phyloP scores from a whole-genome alignment of 495 filamentous ascomycete genomes.

The Aspergillus mulundensis region DNA sequence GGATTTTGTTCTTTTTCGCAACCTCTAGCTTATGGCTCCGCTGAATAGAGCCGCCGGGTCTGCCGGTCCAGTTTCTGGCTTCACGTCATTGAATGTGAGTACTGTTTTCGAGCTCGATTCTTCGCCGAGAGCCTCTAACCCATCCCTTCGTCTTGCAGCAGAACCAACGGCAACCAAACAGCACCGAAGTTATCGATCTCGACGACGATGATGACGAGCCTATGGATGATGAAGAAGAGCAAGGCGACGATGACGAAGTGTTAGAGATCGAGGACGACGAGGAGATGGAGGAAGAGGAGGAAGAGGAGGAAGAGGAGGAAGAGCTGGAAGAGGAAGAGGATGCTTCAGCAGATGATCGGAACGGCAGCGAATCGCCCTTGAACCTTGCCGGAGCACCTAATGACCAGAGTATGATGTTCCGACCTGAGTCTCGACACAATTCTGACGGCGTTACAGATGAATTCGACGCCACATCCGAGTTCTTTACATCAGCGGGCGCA shows the following conservation, averaged over 20 bases:
- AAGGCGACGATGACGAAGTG: slow-evolving; percentile 23
- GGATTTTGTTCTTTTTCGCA: background rate
- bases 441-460: slow-evolving; percentile 18
- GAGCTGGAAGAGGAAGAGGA: slow-evolving; percentile 18
- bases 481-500: slow-evolving; percentile 48
- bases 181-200: slow-evolving; percentile 39
- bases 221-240: slow-evolving; percentile 27
- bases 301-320: slow-evolving; percentile 29
- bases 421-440: background rate
- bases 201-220: slow-evolving; percentile 36
- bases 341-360: slow-evolving; percentile 14
- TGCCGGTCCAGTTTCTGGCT: slow-evolving; percentile 15
- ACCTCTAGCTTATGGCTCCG: slow-evolving; percentile 26
- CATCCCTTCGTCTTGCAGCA: slow-evolving; percentile 13
- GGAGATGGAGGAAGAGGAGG: slow-evolving; percentile 21
- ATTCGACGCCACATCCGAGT: slow-evolving; percentile 27
- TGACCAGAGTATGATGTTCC: slow-evolving; percentile 18
- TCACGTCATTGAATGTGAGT: slow-evolving; percentile 28
- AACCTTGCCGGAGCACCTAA: slow-evolving; percentile 12
- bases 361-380: slow-evolving; percentile 23
- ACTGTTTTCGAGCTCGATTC: slow-evolving; percentile 11
- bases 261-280: slow-evolving; percentile 21
- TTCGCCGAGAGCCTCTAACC: slow-evolving; percentile 11
- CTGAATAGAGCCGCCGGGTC: slow-evolving; percentile 21
- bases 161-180: slow-evolving; percentile 14